A percentile compares a stretch with the other conserved stretches of the same genome.
These are phyloP conservation scores for Liquidambar formosana DNA, from an alignment of 164 flowering plant genomes.

Conservation along the genomic window DNA sequence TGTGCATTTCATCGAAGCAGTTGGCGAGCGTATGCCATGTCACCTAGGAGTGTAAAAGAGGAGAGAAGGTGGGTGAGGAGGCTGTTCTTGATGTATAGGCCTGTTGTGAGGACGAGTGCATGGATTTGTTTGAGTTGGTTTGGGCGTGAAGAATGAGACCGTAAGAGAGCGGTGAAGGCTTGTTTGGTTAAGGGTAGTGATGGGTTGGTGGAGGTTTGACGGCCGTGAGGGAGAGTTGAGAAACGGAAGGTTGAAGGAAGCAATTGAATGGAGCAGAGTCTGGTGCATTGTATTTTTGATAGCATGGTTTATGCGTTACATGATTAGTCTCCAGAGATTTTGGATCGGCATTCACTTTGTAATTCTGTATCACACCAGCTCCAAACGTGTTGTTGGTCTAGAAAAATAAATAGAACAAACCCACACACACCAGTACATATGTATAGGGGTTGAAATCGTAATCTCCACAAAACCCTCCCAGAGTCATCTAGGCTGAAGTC, in stretches of 20 bases:
- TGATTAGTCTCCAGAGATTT: too few species aligned
- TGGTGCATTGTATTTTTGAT: too few species aligned
- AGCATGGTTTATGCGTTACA: too few species aligned
- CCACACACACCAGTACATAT: too few species aligned
- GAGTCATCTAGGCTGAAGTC: too few species aligned
- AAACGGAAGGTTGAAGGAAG: not conserved
- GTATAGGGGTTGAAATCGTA: too few species aligned
- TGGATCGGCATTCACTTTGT: too few species aligned
- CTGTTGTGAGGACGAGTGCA: slow-evolving; percentile 38
- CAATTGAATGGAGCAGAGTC: not conserved
- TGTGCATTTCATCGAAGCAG: slow-evolving; percentile 48
- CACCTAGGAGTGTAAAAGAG: slow-evolving; percentile 19
- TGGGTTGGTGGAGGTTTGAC: not conserved
- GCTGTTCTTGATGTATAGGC: slow-evolving; percentile 37
- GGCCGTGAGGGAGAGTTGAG: not conserved
- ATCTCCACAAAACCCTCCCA: too few species aligned
- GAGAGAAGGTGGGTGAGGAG: slow-evolving; percentile 37
- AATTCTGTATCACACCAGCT: too few species aligned
- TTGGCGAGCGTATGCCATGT: slow-evolving; percentile 36
- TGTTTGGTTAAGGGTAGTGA: slow-evolving; percentile 15
- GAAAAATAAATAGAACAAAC: too few species aligned
- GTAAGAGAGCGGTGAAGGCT: slow-evolving; percentile 23
- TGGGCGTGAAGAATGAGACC: slow-evolving; percentile 23
- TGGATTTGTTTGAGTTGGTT: slow-evolving; percentile 36
- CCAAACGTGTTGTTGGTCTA: too few species aligned